Evolutionary conservation across 1,284 basidiomycete genomes (phyloP), one percentile per base, ranked within the genome.

Genomic region (Volvariella volvacea): DNA sequence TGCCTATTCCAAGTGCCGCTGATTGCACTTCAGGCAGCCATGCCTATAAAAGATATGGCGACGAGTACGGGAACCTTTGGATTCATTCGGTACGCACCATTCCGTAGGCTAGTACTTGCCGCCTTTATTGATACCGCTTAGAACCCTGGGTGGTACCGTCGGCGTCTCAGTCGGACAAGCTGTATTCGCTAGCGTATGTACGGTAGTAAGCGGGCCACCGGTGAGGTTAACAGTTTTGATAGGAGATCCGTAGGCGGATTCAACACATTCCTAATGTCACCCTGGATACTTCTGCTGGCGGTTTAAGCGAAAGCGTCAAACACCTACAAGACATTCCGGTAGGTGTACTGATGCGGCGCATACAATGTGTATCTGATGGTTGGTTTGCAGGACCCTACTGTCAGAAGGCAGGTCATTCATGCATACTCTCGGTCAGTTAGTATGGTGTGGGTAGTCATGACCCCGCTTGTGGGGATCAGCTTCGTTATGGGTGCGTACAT

Each of bases 21-120:
- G 8, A 79, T 88, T 47, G 82, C 71, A 16, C 61, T 89, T 10
- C 87, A 89, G 64, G 84, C 86, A 1, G 82, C 86, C 0, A 89
- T 91, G 84, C 88, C 88, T 0, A 53, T 86, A 19, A 82, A 80
- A 52, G 85, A 89, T 52, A 86, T 89, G 84, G 83, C 86, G 1
- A 88, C 87, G 0, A 80, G 76, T 47, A 88, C 88, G 0, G 67
- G 74, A 1, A 78, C 80, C 0, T 85, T 82, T 55, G 76, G 78
- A n/a, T 81, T 91, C 54, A 63, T 88, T 47, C 73, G 86, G 80
- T 80, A 53, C 41, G 62, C 42, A 10, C 20, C 15, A 7, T 22
- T 17, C 31, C 38, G 16, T 4, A 39, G 3, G 9, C 30, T 37
- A 15, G 16, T 31, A 15, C 14, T 16, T 15, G 41, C 22, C 38